Base-by-base conservation (phyloP, 208 protist genomes). In the Crithidia brevicula region DNA sequence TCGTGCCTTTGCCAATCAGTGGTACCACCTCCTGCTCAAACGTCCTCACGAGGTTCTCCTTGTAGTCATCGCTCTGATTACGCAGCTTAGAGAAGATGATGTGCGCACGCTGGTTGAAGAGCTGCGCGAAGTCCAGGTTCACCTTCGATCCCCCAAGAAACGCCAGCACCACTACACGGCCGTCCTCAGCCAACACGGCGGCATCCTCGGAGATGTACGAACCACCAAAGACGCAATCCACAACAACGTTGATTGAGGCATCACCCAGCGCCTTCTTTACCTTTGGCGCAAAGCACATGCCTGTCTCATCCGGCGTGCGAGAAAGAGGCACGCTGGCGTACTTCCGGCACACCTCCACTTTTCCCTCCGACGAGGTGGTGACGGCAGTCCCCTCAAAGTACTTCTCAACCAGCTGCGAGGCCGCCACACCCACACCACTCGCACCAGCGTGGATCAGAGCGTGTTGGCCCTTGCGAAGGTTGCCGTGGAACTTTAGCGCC, bases 371-470 rank as follows among this genome's bases (percentile, higher is more conserved):
- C 30, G 83, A 84, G n/a, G 85, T 95, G 20, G 80, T 88, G 22
- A 91, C 69, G 13, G 81, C 84, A 5, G 63, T 89, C 3, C 80
- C 88, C 28, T 81, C 49, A 60, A 94, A 94, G 75, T 88, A 85
- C 53, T 88, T 89, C 67, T 93, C 86, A 16, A 83, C 83, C 13
- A 98, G 46, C 75, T 97, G 96, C 31, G 85, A 82, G 1, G 83
- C 64, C 10, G 91, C 88, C 18, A 82, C 92, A 33, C 94, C 94
- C 3, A 98, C 91, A 25, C 96, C 96, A 66, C 90, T 95, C 30
- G 89, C 89, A 31, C 84, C 89, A 40, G 91, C 91, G 67, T 97
- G 92, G 36, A 98, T 85, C 11, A 97, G 79, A 23, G 97, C 90
- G 30, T 70, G 72, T 28, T 98, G 70, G 13, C 81, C 86, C 27